Percentiles rank a stretch among this genome's conserved stretches.
Conservation (phyloP, 1,139 yeast genomes). For the Ogataea hybrid region DNA sequence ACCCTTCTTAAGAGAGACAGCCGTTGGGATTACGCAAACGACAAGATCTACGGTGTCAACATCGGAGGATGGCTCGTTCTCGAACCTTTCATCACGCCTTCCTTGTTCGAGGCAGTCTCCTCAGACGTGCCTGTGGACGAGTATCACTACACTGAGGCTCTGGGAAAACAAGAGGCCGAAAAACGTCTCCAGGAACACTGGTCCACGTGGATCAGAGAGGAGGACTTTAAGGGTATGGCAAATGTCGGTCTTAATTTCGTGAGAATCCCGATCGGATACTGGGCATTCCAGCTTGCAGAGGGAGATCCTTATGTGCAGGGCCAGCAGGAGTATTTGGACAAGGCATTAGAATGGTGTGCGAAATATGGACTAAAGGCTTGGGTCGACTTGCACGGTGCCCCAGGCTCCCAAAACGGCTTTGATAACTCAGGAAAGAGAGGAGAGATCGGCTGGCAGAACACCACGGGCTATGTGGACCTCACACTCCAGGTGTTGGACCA, state of each 20-base stretch:
- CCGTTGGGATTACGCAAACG: conserved; percentile 30
- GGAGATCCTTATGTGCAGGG: conserved; percentile 60
- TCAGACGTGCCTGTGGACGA: conserved; percentile 53
- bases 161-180: conserved; percentile 47
- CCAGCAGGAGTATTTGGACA: conserved; percentile 51
- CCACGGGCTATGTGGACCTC: conserved; percentile 40
- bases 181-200: conserved; percentile 50
- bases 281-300: conserved; percentile 53
- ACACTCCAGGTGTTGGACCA: conserved; percentile 44
- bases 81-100: conserved; percentile 66
- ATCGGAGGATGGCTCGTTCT: conserved; percentile 68
- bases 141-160: conserved; percentile 46
- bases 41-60: conserved; percentile 46
- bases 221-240: conserved; percentile 49
- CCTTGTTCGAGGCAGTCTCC: conserved; percentile 46
- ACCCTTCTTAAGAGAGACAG: conserved; percentile 25
- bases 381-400: conserved; percentile 66
- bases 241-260: conserved; percentile 57
- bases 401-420: conserved; percentile 71
- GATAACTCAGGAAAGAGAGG: conserved; percentile 63
- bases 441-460: conserved; percentile 50
- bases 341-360: conserved; percentile 55
- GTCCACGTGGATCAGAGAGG: conserved; percentile 52
- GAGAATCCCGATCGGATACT: conserved; percentile 65
- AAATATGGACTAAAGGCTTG: conserved; percentile 50